Percentiles rank a stretch among this genome's conserved stretches.
Evolutionary conservation across 148 eudicot species (phyloP).

Genomic region (Persicaria maculosa): DNA sequence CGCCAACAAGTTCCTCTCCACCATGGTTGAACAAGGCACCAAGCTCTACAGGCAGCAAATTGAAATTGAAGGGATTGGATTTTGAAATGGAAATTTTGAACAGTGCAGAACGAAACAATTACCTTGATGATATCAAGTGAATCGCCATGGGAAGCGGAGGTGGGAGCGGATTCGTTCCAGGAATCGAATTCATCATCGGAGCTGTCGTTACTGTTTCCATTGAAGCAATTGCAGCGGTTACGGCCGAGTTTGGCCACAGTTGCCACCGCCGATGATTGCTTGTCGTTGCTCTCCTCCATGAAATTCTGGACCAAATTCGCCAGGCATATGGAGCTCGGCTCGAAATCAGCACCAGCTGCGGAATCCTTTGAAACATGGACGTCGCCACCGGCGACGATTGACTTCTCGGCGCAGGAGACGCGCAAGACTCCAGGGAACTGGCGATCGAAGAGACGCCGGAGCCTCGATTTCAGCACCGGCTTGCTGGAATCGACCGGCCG

Average conservation of each 20-base stretch:
- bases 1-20: constrained; percentile 54
- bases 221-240: constrained; percentile 63
- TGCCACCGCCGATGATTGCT: constrained; percentile 8
- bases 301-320: constrained; percentile 20
- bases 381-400: constrained; percentile 12
- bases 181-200: constrained; percentile 57
- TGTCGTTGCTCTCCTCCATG: constrained; percentile 20
- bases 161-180: constrained; percentile 17
- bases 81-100: background rate
- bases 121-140: constrained; percentile 47
- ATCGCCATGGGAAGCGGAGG: constrained; percentile 21
- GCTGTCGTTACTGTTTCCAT: constrained; percentile 45
- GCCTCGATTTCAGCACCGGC: constrained; percentile 52
- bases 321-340: constrained; percentile 19
- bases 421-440: constrained; percentile 43
- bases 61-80: background rate
- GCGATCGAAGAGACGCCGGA: constrained; percentile 60
- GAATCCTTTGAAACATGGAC: background rate
- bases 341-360: constrained; percentile 12
- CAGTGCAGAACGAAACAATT: background rate
- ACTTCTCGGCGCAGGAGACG: constrained; percentile 28
- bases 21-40: constrained; percentile 38
- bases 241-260: constrained; percentile 34
- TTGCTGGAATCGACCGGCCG: constrained; percentile 28
- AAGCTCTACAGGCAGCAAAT: constrained; percentile 30